These are phyloP conservation scores for Vitis hybrid DNA, from an alignment of 177 flowering plant species.

Conservation along the genomic window DNA sequence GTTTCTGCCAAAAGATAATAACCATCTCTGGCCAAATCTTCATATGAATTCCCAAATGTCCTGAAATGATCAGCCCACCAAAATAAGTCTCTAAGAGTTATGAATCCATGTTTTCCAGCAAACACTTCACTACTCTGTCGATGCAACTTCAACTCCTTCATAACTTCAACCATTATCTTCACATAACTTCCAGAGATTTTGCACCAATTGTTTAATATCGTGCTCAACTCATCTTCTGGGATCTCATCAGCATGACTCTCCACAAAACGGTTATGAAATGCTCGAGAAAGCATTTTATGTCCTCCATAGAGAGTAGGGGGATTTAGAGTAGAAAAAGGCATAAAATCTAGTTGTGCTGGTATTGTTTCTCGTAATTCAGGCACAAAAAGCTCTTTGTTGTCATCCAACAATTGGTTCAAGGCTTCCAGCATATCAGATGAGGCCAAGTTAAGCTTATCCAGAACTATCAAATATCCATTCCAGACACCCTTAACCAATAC, in stretches of 20 bases:
- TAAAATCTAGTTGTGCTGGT: slow-evolving; percentile 84
- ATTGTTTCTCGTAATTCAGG: slow-evolving; percentile 79
- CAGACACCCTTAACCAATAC: slow-evolving; percentile 87
- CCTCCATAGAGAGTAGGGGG: slow-evolving; percentile 94
- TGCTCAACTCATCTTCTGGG: slow-evolving; percentile 71
- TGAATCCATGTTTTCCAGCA: slow-evolving; percentile 98
- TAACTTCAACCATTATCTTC: slow-evolving; percentile 77
- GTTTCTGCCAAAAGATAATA: slow-evolving; percentile 85
- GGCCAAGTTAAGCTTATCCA: slow-evolving; percentile 95
- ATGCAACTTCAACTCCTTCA: slow-evolving; percentile 91
- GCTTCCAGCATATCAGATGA: slow-evolving; percentile 98
- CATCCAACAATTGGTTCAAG: slow-evolving; percentile 85
- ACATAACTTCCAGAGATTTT: slow-evolving; percentile 65
- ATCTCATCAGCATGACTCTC: slow-evolving; percentile 96
- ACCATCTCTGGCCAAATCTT: slow-evolving; percentile 84
- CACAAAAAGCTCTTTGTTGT: slow-evolving; percentile 90
- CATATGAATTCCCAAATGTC: slow-evolving; percentile 46
- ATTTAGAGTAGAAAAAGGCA: slow-evolving; percentile 98
- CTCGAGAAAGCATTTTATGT: slow-evolving; percentile 93
- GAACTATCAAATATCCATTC: slow-evolving; percentile 84
- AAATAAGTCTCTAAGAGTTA: slow-evolving; percentile 93
- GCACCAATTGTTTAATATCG: slow-evolving; percentile 64
- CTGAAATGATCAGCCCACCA: slow-evolving; percentile 90
- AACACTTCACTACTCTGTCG: slow-evolving; percentile 86
- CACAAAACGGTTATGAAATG: slow-evolving; percentile 94